These are phyloP conservation scores for Stagonosporopsis cucurbitacearum DNA, from an alignment of 2,329 filamentous ascomycete species.

Conservation along the genomic window DNA sequence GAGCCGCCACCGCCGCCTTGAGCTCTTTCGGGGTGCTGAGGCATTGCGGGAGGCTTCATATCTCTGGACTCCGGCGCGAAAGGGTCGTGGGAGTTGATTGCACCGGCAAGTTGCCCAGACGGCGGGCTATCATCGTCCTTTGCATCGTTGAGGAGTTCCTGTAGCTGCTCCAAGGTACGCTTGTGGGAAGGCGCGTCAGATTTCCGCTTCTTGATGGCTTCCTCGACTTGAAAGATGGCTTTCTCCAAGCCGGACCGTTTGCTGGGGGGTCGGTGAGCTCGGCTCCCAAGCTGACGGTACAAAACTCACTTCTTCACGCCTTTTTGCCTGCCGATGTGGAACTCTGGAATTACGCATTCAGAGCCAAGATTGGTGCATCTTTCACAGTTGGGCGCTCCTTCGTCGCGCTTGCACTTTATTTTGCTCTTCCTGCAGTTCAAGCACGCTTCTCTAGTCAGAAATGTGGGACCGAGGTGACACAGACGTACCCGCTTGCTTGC, in stretches of 20 bases:
- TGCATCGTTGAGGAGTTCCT: constrained; percentile 59
- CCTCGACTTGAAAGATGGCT: constrained; percentile 75
- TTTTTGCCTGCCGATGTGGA: constrained; percentile 75
- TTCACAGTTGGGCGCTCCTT: constrained; percentile 65
- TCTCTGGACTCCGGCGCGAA: constrained; percentile 5
- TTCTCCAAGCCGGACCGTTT: constrained; percentile 78
- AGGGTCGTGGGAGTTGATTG: constrained; percentile 10
- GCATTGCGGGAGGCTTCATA: constrained; percentile 22
- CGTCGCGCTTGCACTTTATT: constrained; percentile 63
- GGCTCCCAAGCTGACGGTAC: background rate
- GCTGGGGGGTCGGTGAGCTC: constrained; percentile 50
- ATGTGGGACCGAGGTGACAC: background rate
- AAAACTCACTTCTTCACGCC: constrained; percentile 73
- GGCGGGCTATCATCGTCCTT: constrained; percentile 39
- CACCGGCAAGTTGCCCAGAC: background rate
- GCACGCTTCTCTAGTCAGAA: constrained; percentile 54
- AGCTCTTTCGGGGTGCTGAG: constrained; percentile 29
- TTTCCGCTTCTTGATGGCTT: constrained; percentile 58
- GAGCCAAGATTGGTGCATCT: constrained; percentile 64
- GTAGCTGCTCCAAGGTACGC: constrained; percentile 48
- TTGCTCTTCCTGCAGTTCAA: constrained; percentile 71
- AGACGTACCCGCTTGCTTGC: constrained; percentile 49
- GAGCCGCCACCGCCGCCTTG: constrained; percentile 37
- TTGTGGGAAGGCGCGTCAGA: constrained; percentile 31
- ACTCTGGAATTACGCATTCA: constrained; percentile 71